These are phyloP conservation scores for Yamadazyma songkhlaensis DNA, from an alignment of 1,139 yeast species.

Conservation along the genomic window DNA sequence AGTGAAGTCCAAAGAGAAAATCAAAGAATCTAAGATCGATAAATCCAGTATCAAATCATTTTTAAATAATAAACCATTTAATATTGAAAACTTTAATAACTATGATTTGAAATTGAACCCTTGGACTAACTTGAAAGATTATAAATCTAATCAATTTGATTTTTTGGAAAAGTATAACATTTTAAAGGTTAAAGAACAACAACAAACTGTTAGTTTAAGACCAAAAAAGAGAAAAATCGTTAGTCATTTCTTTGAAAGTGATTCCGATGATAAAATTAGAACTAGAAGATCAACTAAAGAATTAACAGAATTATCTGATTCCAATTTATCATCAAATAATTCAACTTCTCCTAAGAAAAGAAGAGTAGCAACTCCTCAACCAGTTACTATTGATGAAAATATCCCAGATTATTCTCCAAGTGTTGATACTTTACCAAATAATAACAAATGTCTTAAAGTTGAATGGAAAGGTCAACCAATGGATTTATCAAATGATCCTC, in stretches of 20 bases:
- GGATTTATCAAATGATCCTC: conserved; percentile 81
- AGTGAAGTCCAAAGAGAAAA: conserved; percentile 7
- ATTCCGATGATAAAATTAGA: conserved; percentile 47
- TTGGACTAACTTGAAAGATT: conserved; percentile 44
- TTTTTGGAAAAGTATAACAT: conserved; percentile 50
- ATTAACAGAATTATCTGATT: conserved; percentile 12
- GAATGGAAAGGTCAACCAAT: conserved; percentile 99
- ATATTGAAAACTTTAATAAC: conserved; percentile 46
- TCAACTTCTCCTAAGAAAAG: conserved; percentile 35
- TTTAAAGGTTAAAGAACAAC: conserved; percentile 21
- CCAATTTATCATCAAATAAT: conserved; percentile 5
- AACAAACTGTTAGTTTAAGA: conserved; percentile 2
- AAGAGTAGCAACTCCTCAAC: conserved; percentile 35
- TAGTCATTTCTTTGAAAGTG: conserved; percentile 21
- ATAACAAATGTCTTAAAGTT: conserved; percentile 69
- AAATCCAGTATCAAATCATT: conserved; percentile 15
- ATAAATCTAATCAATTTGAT: conserved; percentile 44
- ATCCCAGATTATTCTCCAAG: conserved; percentile 77
- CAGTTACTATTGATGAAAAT: conserved; percentile 51
- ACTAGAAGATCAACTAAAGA: conserved; percentile 40
- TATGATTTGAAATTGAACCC: conserved; percentile 51
- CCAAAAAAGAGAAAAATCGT: conserved; percentile 27
- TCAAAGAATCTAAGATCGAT: conserved; percentile 4
- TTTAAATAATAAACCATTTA: conserved; percentile 33
- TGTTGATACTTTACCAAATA: conserved; percentile 57